A percentile compares a stretch with the other conserved stretches of the same genome.
phyloP scores from a whole-genome alignment of 345 rosid genomes.

The Cardiospermum halicacabum region DNA sequence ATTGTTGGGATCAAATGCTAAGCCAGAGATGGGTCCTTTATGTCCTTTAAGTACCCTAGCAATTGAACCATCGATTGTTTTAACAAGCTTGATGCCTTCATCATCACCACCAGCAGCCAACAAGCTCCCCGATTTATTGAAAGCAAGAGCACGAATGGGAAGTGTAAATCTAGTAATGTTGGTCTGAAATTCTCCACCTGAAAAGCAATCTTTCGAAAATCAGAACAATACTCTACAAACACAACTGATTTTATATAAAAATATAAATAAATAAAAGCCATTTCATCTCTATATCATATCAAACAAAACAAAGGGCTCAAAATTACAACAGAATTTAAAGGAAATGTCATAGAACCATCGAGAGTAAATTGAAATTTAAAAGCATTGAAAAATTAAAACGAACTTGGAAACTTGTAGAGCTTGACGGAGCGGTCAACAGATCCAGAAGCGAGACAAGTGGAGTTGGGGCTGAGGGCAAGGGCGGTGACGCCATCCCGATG shows the following conservation, averaged over 20 bases:
- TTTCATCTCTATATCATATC: too few relatives aligned
- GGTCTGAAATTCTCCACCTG: conserved; percentile 93
- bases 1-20: conserved; percentile 74
- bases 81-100: conserved; percentile 91
- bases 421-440: conserved; percentile 93
- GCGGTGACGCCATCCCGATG: conserved; percentile 94
- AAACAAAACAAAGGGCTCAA: too few relatives aligned
- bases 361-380: not conserved
- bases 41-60: conserved; percentile 87
- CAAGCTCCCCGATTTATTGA: conserved; percentile 82
- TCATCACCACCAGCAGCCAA: conserved; percentile 97
- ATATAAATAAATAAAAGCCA: too few relatives aligned
- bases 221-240: not conserved
- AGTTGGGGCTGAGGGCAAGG: conserved; percentile 76
- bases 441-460: conserved; percentile 92
- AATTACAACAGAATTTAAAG: too few relatives aligned
- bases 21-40: conserved; percentile 76
- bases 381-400: not conserved
- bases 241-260: too few relatives aligned
- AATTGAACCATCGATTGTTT: conserved; percentile 87
- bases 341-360: not conserved
- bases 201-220: not conserved
- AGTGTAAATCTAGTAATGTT: conserved; percentile 88
- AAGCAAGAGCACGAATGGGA: conserved; percentile 81
- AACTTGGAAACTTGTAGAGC: conserved; percentile 95